Evolutionary conservation across 768 basidiomycete genomes (phyloP), one percentile per base, ranked within the genome.

Genomic region (Gloeostereum incarnatum): DNA sequence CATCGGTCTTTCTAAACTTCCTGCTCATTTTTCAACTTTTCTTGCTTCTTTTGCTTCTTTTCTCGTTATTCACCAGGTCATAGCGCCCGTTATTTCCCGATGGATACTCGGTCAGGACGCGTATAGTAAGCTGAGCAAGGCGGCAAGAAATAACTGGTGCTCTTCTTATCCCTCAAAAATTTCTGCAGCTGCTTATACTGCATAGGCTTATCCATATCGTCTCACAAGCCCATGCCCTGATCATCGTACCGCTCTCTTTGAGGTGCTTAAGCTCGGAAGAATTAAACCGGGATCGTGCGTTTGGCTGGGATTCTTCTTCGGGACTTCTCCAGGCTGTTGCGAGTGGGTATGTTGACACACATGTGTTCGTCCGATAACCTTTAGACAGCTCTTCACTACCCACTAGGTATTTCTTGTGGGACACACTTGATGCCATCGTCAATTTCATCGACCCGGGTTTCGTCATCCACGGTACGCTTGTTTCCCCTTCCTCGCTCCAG

Each of bases 401-500:
- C 48, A 83, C n/a, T n/a, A n/a, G 79, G 4, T 82, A 81, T 51
- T 92, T 94, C 55, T 45, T 91, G 14, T 94, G 90, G 90, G 90
- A 94, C 50, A 68, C 70, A 0, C 41, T 86, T 19, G 85, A 89
- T 55, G 73, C 78, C 5, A 57, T 80, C 17, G 38, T 81, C 36
- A 78, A 87, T 55, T 83, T 72, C 48, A 66, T 70, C 35, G 80
- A 84, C 40, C 35, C 77, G 3, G 88, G 84, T 6, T 90, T 90
- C 46, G 74, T 90, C 1, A 46, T 81, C 11, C 90, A 94, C 50
- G 90, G 87, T 62, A 48, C 33, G 64, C 49, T 20, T 35, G 18
- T 36, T 43, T 31, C 22, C 32, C 3, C 21, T n/a, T 36, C 31
- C 25, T 18, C 21, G 22, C 5, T 9, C 16, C 23, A 6, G 34